phyloP scores from a whole-genome alignment of 768 basidiomycete species.

The Calocybe cyanea region DNA sequence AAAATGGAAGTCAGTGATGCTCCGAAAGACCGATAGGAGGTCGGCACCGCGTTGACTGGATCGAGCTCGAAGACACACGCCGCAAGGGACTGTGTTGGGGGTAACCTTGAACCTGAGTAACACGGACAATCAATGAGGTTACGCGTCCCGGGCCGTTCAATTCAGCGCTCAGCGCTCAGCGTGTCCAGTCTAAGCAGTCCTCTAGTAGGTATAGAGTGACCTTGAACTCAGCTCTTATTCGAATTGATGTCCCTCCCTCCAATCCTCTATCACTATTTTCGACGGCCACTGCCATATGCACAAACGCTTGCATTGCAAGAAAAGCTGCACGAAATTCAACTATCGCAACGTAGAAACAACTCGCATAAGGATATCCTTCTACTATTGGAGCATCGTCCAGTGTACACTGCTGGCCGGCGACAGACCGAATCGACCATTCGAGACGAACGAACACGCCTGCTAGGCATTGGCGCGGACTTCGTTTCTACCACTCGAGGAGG shows the following conservation, averaged over 20 bases:
- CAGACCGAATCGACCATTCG: slow-evolving; percentile 61
- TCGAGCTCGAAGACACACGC: too few relatives aligned
- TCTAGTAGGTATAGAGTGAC: too few relatives aligned
- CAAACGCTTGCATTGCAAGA: slow-evolving; percentile 70
- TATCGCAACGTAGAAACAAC: slow-evolving; percentile 38
- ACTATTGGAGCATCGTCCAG: slow-evolving; percentile 86
- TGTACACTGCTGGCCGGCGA: slow-evolving; percentile 92
- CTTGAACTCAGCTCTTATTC: too few relatives aligned
- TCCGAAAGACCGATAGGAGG: slow-evolving; percentile 1
- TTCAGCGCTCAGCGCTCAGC: too few relatives aligned
- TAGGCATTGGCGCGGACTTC: slow-evolving; percentile 82
- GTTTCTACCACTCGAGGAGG: slow-evolving; percentile 81
- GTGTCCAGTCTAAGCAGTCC: too few relatives aligned
- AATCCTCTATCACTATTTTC: slow-evolving; percentile 75
- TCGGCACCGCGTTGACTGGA: too few relatives aligned
- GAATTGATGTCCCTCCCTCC: slow-evolving; percentile 47
- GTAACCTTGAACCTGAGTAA: too few relatives aligned
- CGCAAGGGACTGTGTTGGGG: too few relatives aligned
- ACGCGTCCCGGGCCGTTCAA: too few relatives aligned
- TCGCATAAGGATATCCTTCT: slow-evolving; percentile 64
- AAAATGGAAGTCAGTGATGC: slow-evolving; percentile 1
- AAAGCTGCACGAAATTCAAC: slow-evolving; percentile 62
- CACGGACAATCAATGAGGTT: too few relatives aligned
- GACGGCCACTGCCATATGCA: slow-evolving; percentile 72
- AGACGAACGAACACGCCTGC: slow-evolving; percentile 61